phyloP scores from a whole-genome alignment of 192 early-diverging fungal genomes.

The Coemansia aciculifera region DNA sequence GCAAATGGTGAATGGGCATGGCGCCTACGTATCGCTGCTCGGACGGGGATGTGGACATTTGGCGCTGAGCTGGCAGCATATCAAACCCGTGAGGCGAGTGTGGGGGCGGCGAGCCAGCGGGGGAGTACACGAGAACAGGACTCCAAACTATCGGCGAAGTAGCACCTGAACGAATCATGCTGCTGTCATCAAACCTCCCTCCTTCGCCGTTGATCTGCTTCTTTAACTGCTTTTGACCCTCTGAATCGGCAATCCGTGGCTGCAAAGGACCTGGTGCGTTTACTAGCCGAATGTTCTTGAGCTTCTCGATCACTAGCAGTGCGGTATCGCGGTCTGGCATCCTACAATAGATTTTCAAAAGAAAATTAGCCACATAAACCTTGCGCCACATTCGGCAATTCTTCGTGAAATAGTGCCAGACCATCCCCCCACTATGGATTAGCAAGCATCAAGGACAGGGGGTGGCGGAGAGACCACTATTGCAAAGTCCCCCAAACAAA shows the following conservation, averaged over 20 bases:
- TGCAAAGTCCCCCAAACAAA: background rate
- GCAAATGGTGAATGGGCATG: background rate
- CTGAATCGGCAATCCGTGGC: slow-evolving; percentile 78
- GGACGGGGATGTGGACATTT: background rate
- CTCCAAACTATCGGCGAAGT: slow-evolving; percentile 49
- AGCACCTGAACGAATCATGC: slow-evolving; percentile 17
- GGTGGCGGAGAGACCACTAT: background rate
- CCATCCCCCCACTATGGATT: background rate
- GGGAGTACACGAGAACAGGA: slow-evolving; percentile 46
- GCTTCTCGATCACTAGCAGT: slow-evolving; percentile 63
- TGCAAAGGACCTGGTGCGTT: slow-evolving; percentile 66
- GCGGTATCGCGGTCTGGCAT: slow-evolving; percentile 74
- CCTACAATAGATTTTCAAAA: slow-evolving; percentile 23
- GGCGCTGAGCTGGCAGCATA: background rate
- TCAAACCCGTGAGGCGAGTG: slow-evolving; percentile 13
- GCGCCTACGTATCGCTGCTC: slow-evolving; percentile 5
- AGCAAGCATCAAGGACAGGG: background rate
- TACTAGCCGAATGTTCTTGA: slow-evolving; percentile 62
- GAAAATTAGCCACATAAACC: background rate
- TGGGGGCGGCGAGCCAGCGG: slow-evolving; percentile 25
- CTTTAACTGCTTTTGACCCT: slow-evolving; percentile 78
- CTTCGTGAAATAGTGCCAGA: background rate
- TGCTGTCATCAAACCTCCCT: slow-evolving; percentile 19
- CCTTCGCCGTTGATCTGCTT: slow-evolving; percentile 55
- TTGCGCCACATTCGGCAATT: slow-evolving; percentile 2